A percentile compares a stretch with the other conserved stretches of the same genome.
These are phyloP conservation scores for Sporodiniella umbellata DNA, from an alignment of 371 early-diverging fungal genomes.

Conservation along the genomic window DNA sequence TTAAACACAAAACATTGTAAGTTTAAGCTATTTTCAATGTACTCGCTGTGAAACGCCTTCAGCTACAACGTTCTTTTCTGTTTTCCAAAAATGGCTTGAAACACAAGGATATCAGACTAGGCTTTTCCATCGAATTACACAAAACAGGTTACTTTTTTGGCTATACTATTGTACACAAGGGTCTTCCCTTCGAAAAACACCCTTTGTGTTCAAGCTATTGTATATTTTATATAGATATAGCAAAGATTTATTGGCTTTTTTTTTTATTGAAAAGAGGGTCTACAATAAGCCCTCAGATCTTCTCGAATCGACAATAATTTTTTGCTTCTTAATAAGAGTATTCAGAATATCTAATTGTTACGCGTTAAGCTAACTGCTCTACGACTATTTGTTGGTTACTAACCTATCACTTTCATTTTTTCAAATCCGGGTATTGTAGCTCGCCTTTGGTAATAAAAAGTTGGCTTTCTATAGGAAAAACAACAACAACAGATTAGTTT, in stretches of 20 bases:
- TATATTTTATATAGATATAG: conserved; percentile 69
- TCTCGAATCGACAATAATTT: conserved; percentile 5
- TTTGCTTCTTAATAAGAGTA: conserved; percentile 11
- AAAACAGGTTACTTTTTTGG: too few species aligned
- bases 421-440: conserved; percentile 13
- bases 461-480: background rate
- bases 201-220: too few species aligned
- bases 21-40: too few species aligned
- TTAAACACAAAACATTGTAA: too few species aligned
- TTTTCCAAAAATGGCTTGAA: too few species aligned
- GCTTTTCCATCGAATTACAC: too few species aligned
- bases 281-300: conserved; percentile 8
- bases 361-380: background rate
- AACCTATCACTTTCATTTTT: conserved; percentile 17
- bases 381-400: background rate
- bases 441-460: conserved; percentile 10
- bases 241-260: conserved; percentile 81
- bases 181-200: too few species aligned
- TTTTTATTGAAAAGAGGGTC: conserved; percentile 55
- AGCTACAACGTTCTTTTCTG: too few species aligned
- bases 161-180: too few species aligned
- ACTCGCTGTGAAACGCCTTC: too few species aligned
- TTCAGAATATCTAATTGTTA: conserved; percentile 7
- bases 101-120: too few species aligned
- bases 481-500: too few species aligned